A percentile compares a stretch with the other conserved stretches of the same genome.
Evolutionary conservation across 768 basidiomycete species (phyloP).

Genomic region (Gymnopilus dilepis): DNA sequence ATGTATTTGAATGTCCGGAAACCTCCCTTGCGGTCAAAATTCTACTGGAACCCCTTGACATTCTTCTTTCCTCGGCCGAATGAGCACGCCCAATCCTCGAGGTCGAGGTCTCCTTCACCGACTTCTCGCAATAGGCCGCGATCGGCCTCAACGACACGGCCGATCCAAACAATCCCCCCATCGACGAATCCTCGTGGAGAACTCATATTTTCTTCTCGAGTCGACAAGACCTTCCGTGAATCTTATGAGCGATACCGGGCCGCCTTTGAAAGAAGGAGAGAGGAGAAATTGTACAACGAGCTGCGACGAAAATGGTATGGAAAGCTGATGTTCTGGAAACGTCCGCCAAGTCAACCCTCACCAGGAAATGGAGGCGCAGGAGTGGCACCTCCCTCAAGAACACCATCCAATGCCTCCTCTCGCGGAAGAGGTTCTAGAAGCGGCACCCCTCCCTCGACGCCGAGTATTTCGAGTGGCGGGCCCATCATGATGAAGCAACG

Average conservation of each 20-base stretch:
- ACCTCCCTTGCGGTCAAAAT: conserved; percentile 69
- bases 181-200: conserved; percentile 92
- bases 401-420: conserved; percentile 31
- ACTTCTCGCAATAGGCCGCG: conserved; percentile 35
- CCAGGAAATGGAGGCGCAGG: conserved; percentile 4
- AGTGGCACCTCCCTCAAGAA: conserved; percentile 29
- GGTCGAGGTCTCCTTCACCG: conserved; percentile 43
- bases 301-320: conserved; percentile 37
- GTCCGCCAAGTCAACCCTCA: conserved; percentile 23
- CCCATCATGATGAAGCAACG: conserved; percentile 36
- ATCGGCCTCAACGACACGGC: conserved; percentile 48
- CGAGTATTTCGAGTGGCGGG: conserved; percentile 19
- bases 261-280: conserved; percentile 81
- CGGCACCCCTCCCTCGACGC: conserved; percentile 38
- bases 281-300: conserved; percentile 58
- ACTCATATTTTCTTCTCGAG: conserved; percentile 91
- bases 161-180: conserved; percentile 86
- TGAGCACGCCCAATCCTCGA: conserved; percentile 28
- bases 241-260: conserved; percentile 91
- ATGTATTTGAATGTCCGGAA: conserved; percentile 96
- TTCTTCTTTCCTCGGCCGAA: conserved; percentile 60
- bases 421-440: conserved; percentile 37
- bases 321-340: conserved; percentile 35
- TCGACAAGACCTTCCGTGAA: conserved; percentile 83
- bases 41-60: conserved; percentile 58